Conservation (phyloP, 2,329 filamentous ascomycete genomes). For the Endothia cerciana region DNA sequence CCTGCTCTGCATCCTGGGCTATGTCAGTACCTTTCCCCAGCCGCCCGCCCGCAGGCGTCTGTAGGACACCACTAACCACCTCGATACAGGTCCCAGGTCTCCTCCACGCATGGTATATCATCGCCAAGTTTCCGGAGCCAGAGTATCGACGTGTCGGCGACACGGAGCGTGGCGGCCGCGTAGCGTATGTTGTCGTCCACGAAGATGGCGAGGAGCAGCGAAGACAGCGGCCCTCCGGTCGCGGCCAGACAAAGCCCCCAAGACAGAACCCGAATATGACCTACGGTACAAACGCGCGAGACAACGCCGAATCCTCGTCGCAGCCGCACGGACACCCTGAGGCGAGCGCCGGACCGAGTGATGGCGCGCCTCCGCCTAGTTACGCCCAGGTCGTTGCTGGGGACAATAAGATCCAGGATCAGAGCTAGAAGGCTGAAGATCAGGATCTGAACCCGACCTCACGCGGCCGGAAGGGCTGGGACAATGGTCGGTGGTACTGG, state of each 20-base stretch:
- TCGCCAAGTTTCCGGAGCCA: conserved; percentile 81
- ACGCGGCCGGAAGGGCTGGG: background rate
- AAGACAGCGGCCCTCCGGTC: conserved; percentile 42
- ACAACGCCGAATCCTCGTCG: conserved; percentile 35
- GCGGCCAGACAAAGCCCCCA: conserved; percentile 39
- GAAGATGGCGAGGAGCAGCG: conserved; percentile 40
- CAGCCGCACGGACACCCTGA: conserved; percentile 37
- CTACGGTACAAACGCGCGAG: conserved; percentile 49
- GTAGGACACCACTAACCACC: conserved; percentile 33
- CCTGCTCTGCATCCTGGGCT: conserved; percentile 79
- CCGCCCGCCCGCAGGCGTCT: conserved; percentile 34
- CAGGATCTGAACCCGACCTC: conserved; percentile 14
- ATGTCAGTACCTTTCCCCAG: conserved; percentile 44
- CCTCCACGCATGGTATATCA: conserved; percentile 97
- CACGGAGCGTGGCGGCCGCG: conserved; percentile 59
- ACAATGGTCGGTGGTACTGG: background rate
- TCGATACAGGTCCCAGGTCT: conserved; percentile 72
- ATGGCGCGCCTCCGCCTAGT: conserved; percentile 63
- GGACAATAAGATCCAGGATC: conserved; percentile 85
- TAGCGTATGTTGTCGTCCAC: conserved; percentile 80
- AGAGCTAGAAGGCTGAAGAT: conserved; percentile 48
- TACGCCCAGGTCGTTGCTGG: conserved; percentile 90
- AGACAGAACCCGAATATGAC: conserved; percentile 43
- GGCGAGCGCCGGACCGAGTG: conserved; percentile 45
- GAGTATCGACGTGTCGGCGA: conserved; percentile 65